These are phyloP conservation scores for Lactifluus subvellereus DNA, from an alignment of 768 basidiomycete genomes.

Conservation along the genomic window DNA sequence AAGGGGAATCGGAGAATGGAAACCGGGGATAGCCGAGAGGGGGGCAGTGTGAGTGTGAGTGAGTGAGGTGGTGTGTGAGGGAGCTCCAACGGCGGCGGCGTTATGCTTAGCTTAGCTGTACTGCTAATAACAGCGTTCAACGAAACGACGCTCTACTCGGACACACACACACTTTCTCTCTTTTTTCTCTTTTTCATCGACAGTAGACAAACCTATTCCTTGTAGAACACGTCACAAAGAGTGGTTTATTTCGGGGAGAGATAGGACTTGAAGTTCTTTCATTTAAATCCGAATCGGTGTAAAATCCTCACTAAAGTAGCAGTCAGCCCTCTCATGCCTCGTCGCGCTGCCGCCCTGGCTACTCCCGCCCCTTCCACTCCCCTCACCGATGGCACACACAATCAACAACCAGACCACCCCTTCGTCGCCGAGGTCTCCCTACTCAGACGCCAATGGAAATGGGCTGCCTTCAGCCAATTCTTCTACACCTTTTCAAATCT, in stretches of 20 bases:
- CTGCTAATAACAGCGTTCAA: no score
- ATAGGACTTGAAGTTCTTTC: constrained; percentile 3
- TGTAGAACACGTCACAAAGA: not conserved
- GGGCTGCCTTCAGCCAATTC: constrained; percentile 90
- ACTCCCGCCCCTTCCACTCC: constrained; percentile 22
- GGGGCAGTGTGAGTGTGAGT: no score
- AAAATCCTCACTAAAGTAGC: constrained; percentile 28
- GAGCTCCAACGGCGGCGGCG: not conserved
- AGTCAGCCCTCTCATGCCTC: constrained; percentile 31
- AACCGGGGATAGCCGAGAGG: constrained; percentile 13
- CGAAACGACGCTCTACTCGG: not conserved
- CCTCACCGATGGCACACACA: constrained; percentile 13
- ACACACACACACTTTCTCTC: not conserved
- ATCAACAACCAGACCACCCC: constrained; percentile 19
- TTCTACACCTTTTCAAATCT: constrained; percentile 77
- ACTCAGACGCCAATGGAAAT: constrained; percentile 83
- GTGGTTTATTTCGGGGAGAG: not conserved
- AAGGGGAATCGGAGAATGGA: constrained; percentile 16
- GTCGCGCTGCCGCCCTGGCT: constrained; percentile 29
- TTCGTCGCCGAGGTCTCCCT: constrained; percentile 36
- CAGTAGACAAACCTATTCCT: not conserved
- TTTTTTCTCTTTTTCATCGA: not conserved
- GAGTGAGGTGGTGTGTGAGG: no score
- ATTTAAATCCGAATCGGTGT: constrained; percentile 31
- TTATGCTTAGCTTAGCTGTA: no score